Evolutionary conservation across 352 stramenopile genomes (phyloP).

Genomic region (Lagenidium giganteum): DNA sequence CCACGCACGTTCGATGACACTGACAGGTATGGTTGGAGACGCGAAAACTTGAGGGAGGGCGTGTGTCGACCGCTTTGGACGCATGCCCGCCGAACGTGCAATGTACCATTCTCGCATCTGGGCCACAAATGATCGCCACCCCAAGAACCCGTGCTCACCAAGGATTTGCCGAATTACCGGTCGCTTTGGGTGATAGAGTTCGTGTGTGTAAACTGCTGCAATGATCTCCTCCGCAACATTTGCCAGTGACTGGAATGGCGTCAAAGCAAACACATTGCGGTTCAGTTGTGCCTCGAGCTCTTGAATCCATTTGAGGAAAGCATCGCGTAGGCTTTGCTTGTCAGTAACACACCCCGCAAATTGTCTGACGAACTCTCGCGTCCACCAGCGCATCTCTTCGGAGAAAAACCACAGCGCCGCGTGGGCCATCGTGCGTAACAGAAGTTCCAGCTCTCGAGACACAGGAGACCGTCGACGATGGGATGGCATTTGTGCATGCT

Average conservation of each 20-base stretch:
- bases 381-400: conserved; percentile 29
- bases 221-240: conserved; percentile 61
- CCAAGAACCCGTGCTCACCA: conserved; percentile 38
- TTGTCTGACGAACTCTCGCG: conserved; percentile 36
- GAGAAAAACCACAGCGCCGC: conserved; percentile 50
- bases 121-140: conserved; percentile 53
- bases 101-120: conserved; percentile 69
- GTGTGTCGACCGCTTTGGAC: neutral
- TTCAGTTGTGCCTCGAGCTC: conserved; percentile 43
- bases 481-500: conserved; percentile 22
- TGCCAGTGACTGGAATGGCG: conserved; percentile 27
- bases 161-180: conserved; percentile 44
- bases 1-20: conserved; percentile 34
- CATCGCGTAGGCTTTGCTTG: conserved; percentile 36
- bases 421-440: conserved; percentile 36
- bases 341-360: conserved; percentile 24
- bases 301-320: conserved; percentile 35
- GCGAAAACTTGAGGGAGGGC: neutral
- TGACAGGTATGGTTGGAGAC: conserved; percentile 9
- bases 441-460: conserved; percentile 23
- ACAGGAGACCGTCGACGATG: conserved; percentile 5
- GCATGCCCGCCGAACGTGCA: conserved; percentile 4
- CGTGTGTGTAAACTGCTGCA: conserved; percentile 48
- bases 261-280: conserved; percentile 34
- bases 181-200: conserved; percentile 35